Conservation (phyloP, 768 basidiomycete species). For the Phanerodontia chrysosporium region DNA sequence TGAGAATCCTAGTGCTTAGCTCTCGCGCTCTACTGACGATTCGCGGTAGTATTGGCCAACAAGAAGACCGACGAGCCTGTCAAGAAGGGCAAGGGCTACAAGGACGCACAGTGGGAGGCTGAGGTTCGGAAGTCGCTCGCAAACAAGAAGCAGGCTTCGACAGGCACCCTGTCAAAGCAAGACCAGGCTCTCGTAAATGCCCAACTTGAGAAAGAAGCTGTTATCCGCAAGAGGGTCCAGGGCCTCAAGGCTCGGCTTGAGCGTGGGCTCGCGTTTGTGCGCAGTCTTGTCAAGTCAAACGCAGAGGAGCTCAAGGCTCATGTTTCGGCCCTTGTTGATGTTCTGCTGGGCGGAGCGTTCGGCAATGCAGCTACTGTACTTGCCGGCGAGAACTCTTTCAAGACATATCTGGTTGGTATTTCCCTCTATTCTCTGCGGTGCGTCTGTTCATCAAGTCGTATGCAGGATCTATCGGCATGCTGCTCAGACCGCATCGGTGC, state of each 20-base stretch:
- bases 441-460: too few species aligned
- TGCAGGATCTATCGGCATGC: constrained; percentile 66
- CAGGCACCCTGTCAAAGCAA: constrained; percentile 67
- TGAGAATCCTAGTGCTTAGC: constrained; percentile 23
- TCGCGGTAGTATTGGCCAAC: constrained; percentile 53
- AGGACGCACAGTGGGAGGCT: constrained; percentile 92
- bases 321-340: constrained; percentile 51
- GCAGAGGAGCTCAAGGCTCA: constrained; percentile 52
- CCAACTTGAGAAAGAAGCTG: constrained; percentile 78
- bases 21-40: too few species aligned
- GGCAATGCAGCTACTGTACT: constrained; percentile 49
- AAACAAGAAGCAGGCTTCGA: constrained; percentile 61
- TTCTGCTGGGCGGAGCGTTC: constrained; percentile 67
- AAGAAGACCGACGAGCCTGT: constrained; percentile 48
- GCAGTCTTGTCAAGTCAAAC: constrained; percentile 49
- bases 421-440: too few species aligned
- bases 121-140: constrained; percentile 86
- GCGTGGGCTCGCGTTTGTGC: constrained; percentile 68
- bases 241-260: constrained; percentile 49
- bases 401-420: constrained; percentile 70
- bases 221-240: constrained; percentile 57
- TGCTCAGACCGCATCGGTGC: constrained; percentile 72
- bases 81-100: constrained; percentile 82
- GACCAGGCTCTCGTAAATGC: constrained; percentile 80
- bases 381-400: constrained; percentile 59